These are phyloP conservation scores for Acaromyces ingoldii DNA, from an alignment of 1,284 basidiomycete genomes.

Conservation along the genomic window DNA sequence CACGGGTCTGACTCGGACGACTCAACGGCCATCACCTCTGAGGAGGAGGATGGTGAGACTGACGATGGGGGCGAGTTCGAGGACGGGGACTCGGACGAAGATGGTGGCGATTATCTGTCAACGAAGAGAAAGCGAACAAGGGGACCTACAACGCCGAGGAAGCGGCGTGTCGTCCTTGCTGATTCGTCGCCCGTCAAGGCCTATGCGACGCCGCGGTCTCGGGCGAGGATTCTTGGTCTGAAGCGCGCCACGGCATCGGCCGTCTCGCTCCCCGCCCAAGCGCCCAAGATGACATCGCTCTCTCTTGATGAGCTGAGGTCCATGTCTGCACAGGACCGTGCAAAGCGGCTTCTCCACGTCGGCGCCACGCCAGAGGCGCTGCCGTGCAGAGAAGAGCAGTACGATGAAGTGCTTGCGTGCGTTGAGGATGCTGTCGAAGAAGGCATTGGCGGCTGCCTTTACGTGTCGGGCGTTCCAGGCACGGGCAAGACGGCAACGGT, in stretches of 20 bases:
- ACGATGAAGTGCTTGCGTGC: conserved; percentile 67
- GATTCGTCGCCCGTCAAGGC: neutral
- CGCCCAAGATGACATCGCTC: conserved; percentile 28
- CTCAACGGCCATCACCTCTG: neutral
- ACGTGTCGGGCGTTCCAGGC: conserved; percentile 87
- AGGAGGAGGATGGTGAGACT: conserved; percentile 6
- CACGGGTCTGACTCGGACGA: neutral
- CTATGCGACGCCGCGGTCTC: conserved; percentile 7
- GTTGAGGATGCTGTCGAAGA: conserved; percentile 84
- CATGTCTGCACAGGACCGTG: conserved; percentile 36
- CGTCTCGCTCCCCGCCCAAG: conserved; percentile 28
- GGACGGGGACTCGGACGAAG: conserved; percentile 5
- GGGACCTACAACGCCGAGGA: neutral
- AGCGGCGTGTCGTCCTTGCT: neutral
- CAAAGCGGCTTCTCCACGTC: conserved; percentile 69
- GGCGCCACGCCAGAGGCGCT: conserved; percentile 83
- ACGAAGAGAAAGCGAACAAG: neutral
- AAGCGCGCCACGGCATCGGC: neutral
- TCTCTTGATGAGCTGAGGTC: conserved; percentile 15
- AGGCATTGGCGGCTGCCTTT: conserved; percentile 89
- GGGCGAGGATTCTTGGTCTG: conserved; percentile 1
- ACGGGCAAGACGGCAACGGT: conserved; percentile 87
- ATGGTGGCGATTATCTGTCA: neutral
- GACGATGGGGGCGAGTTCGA: conserved; percentile 1
- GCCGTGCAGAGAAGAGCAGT: conserved; percentile 86